Evolutionary conservation across 768 basidiomycete genomes (phyloP).

Genomic region (Naematelia aurantialba): DNA sequence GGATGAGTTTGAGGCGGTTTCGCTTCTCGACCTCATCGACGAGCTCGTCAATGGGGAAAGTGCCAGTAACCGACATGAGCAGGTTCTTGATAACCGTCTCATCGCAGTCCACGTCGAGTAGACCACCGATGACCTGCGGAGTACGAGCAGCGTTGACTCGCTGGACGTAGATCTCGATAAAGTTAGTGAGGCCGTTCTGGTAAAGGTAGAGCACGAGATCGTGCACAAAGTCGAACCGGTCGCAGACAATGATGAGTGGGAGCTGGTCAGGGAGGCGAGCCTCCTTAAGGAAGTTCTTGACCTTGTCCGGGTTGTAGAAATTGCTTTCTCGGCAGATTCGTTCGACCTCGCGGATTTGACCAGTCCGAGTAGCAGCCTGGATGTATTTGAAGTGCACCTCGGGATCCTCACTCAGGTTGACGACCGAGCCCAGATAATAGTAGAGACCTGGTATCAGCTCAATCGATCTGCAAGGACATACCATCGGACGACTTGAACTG

Average conservation of each 20-base stretch:
- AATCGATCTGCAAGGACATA: slow-evolving; percentile 36
- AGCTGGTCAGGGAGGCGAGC: slow-evolving; percentile 94
- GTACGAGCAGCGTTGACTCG: slow-evolving; percentile 95
- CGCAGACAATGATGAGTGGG: slow-evolving; percentile 98
- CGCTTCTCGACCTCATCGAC: slow-evolving; percentile 95
- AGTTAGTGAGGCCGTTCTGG: slow-evolving; percentile 91
- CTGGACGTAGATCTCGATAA: slow-evolving; percentile 99
- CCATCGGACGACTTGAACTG: slow-evolving; percentile 97
- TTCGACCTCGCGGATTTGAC: slow-evolving; percentile 97
- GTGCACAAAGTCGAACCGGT: slow-evolving; percentile 99
- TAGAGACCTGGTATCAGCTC: slow-evolving; percentile 65
- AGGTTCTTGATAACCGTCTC: slow-evolving; percentile 91
- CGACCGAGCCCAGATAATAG: slow-evolving; percentile 96
- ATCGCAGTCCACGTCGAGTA: slow-evolving; percentile 97
- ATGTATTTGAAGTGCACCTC: slow-evolving; percentile 99
- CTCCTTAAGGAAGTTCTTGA: slow-evolving; percentile 99
- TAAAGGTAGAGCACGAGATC: slow-evolving; percentile 97
- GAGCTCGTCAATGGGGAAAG: slow-evolving; percentile 96
- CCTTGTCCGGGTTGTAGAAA: slow-evolving; percentile 97
- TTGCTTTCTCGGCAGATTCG: slow-evolving; percentile 98
- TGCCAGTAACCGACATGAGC: slow-evolving; percentile 89
- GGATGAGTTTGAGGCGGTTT: slow-evolving; percentile 91
- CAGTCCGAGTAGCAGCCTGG: slow-evolving; percentile 94
- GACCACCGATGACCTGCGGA: slow-evolving; percentile 92
- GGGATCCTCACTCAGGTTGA: slow-evolving; percentile 91